Evolutionary conservation across 2,329 filamentous ascomycete genomes (phyloP), one percentile per base, ranked within the genome.

Genomic region (Aspergillus proliferans): DNA sequence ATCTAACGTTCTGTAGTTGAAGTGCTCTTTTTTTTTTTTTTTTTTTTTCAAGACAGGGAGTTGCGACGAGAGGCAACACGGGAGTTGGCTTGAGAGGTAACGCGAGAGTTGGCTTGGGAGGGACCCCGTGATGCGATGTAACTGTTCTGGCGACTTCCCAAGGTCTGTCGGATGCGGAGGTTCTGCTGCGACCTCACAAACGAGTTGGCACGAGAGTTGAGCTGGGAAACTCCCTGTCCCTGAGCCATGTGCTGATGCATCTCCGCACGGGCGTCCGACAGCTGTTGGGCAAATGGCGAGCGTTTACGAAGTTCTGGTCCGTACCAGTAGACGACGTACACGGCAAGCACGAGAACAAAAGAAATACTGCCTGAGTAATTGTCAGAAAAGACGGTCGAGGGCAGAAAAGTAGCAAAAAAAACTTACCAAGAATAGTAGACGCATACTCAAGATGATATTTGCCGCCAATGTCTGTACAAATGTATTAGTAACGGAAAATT

Each of bases 271-370:
- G 69, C 76, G 15, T 71, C 69, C 9, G 79, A 79, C 2, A 87
- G 69, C 38, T 77, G 76, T 66, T 86, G 81, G 0, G 84, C 84
- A 56, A 87, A 87, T 0, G 79, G 77, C 10, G 83, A 86, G 2
- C 77, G 69, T 50, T 77, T 75, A 36, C 84, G 79, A 14, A 87
- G 74, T 0, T 54, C 53, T 0, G 82, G 82, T 0, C 84, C 84
- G 48, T 80, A 79, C 73, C 75, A 83, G 71, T 86, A 87, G 52
- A 87, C 83, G 43, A 81, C 71, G 52, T 86, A 86, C 5, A 87
- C 81, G 0, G 82, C 80, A 15, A 77, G 56, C 6, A 85, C 82
- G 1, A 87, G 74, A 1, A 84, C 55, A 45, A 82, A 72, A 0
- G 84, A 78, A 46, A 87, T 81, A 55, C 72, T 76, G 59, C 80